These are phyloP conservation scores for Melaleuca alternifolia DNA, from an alignment of 345 rosid species.

Conservation along the genomic window DNA sequence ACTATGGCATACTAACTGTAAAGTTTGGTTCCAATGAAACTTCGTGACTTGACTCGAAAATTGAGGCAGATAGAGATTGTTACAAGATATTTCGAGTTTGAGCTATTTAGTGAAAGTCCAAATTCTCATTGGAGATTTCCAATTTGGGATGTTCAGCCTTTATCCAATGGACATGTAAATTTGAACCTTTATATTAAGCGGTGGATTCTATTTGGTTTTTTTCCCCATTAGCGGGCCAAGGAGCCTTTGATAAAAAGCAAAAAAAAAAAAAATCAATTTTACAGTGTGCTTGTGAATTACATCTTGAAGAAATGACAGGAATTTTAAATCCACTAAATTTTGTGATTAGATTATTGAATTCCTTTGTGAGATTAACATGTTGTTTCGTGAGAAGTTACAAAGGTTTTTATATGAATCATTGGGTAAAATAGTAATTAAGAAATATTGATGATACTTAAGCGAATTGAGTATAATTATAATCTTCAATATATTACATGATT, in stretches of 20 bases:
- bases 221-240: neutral
- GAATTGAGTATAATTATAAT: neutral
- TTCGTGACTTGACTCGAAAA: neutral
- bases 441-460: neutral
- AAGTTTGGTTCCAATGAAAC: neutral
- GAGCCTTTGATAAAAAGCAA: too few species aligned
- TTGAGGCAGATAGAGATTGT: neutral
- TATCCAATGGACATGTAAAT: neutral
- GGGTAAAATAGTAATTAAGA: neutral
- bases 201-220: neutral
- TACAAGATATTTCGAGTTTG: neutral
- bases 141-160: neutral
- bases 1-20: neutral
- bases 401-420: neutral
- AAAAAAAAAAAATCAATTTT: neutral
- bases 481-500: neutral
- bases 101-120: neutral
- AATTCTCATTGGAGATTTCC: neutral
- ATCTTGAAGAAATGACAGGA: neutral
- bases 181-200: neutral
- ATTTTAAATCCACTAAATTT: neutral
- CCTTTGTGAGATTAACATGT: neutral
- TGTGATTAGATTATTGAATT: neutral
- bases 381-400: neutral
- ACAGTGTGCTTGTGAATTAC: neutral